Base-by-base conservation (phyloP, 2,329 filamentous ascomycete genomes). In the Fusarium sp. region DNA sequence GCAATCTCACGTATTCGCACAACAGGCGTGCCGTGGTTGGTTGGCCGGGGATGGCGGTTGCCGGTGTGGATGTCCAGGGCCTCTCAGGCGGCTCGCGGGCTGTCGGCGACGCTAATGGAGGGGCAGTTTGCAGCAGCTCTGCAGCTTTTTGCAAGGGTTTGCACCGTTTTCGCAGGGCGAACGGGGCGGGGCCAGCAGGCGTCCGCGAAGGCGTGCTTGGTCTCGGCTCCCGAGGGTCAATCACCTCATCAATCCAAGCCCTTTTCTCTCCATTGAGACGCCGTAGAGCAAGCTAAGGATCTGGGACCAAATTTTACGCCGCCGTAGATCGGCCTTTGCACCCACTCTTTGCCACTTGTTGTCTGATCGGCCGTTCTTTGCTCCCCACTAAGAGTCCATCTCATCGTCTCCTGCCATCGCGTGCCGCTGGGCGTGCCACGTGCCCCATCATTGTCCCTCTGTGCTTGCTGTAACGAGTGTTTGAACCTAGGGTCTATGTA, bases 21-120 rank as follows among this genome's bases (percentile, higher is more conserved):
- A 66, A 47, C 45, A 58, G 50, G 29, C 63, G 61, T 42, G 27
- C 68, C 63, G 50, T 77, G 69, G 72, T 70, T 75, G 74, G 72
- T 65, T 73, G 57, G 59, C 62, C 66, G 65, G 68, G 45, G 72
- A 45, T 59, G 63, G 69, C 76, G 76, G 76, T 75, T 78, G 75
- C 76, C 76, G 74, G 76, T 61, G 73, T 74, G 69, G 72, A 71
- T 74, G 75, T 47, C 65, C 64, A 71, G 69, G 73, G 66, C 66
- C 66, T 65, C 33, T 54, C 36, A 52, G 50, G 63, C 71, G 71
- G 76, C 70, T 77, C 62, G 63, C 76, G 76, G 76, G 76, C 71
- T 78, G 69, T 78, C 76, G 76, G 76, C 62, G 74, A 66, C 74
- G 76, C 76, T 77, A 77, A 66, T 75, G 63, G 73, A 75, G 73